Percentiles rank a stretch among this genome's conserved stretches.
These are phyloP conservation scores for Tetrahymena malaccensis DNA, from an alignment of 73 alveolate genomes.

Conservation along the genomic window DNA sequence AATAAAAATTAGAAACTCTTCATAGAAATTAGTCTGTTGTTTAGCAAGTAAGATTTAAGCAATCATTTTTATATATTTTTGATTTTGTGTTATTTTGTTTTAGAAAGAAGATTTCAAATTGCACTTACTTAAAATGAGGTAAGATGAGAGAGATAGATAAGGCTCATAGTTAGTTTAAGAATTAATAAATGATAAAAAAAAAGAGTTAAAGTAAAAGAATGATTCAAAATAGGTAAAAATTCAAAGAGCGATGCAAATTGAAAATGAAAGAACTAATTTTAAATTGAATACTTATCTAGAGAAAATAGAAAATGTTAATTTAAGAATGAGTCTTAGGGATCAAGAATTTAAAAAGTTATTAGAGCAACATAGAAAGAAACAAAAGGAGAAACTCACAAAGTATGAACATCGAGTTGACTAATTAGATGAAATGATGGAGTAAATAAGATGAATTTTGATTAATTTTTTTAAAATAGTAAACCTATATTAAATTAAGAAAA, in stretches of 20 bases:
- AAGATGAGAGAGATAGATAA: neutral
- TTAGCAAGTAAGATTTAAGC: neutral
- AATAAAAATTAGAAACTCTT: neutral
- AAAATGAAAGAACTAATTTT: neutral
- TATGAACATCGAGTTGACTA: neutral
- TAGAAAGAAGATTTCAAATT: neutral
- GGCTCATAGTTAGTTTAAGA: neutral
- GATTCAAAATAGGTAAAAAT: neutral
- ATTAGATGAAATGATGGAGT: neutral
- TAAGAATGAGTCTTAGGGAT: neutral
- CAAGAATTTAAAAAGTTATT: neutral
- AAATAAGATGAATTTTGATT: neutral
- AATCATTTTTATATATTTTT: neutral
- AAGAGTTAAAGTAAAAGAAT: neutral
- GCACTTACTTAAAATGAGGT: neutral
- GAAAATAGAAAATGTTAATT: neutral
- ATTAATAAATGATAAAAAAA: neutral
- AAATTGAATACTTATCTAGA: neutral
- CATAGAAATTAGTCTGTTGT: neutral
- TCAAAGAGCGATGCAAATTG: neutral
- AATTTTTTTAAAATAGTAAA: neutral
- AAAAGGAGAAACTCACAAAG: neutral
- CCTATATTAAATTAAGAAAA: neutral
- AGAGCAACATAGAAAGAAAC: neutral
- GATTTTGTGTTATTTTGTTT: neutral